Conservation (phyloP, 305 asterid genomes). For the Rubia occidens region DNA sequence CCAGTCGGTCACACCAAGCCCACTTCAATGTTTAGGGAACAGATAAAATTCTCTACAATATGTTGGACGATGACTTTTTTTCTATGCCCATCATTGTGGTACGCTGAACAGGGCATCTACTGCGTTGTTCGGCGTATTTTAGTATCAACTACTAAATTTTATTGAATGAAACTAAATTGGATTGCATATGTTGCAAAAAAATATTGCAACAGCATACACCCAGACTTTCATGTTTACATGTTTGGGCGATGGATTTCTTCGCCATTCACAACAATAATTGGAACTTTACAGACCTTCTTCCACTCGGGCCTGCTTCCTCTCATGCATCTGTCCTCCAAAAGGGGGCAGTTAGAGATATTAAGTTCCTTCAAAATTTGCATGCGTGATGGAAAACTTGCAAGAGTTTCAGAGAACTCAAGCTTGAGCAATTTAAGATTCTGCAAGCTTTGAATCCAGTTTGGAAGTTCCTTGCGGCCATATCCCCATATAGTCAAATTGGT, state of each 20-base stretch:
- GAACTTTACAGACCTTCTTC: conserved; percentile 17
- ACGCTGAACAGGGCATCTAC: too few species aligned
- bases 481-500: conserved; percentile 3
- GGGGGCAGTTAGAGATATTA: conserved; percentile 8
- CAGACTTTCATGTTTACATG: neutral
- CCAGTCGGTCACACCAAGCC: too few species aligned
- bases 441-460: conserved; percentile 8
- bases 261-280: conserved; percentile 6
- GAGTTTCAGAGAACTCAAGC: neutral
- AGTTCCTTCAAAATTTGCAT: conserved; percentile 8
- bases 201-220: too few species aligned
- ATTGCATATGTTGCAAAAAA: too few species aligned
- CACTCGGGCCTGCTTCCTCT: conserved; percentile 14
- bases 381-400: conserved; percentile 2
- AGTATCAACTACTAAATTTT: too few species aligned
- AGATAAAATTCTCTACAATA: too few species aligned
- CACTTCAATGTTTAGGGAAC: too few species aligned
- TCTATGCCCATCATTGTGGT: too few species aligned
- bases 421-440: neutral
- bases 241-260: neutral
- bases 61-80: too few species aligned
- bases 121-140: too few species aligned
- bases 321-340: conserved; percentile 10
- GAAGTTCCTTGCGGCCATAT: conserved; percentile 13
- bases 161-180: too few species aligned